Conservation (phyloP, 2,329 filamentous ascomycete species). For the Sporothrix sp. region DNA sequence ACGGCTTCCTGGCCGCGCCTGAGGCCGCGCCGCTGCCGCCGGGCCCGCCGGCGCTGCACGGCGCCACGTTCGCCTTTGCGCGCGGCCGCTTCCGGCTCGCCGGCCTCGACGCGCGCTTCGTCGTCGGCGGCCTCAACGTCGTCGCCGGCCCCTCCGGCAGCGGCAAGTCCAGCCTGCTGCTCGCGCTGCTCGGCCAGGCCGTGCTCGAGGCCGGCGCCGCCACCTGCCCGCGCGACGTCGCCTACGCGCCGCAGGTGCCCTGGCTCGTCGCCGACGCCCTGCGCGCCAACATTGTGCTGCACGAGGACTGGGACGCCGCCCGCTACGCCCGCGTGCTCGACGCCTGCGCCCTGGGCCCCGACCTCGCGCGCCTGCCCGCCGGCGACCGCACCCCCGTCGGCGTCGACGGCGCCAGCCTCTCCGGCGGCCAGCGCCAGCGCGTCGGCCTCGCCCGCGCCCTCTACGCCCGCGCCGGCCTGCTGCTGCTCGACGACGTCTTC, state of each 20-base stretch:
- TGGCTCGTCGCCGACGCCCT: conserved; percentile 30
- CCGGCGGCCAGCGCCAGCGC: conserved; percentile 24
- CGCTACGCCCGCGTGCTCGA: conserved; percentile 32
- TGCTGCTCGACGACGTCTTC: conserved; percentile 14
- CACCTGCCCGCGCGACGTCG: conserved; percentile 28
- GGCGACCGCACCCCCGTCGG: conserved; percentile 22
- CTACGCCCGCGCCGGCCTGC: conserved; percentile 22
- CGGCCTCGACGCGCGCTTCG: conserved; percentile 15
- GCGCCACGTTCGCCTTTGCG: conserved; percentile 23
- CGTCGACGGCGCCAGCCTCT: conserved; percentile 21
- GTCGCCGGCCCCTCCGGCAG: conserved; percentile 58
- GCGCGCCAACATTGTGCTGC: conserved; percentile 54
- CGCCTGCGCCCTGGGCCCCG: conserved; percentile 36
- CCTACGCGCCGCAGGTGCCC: conserved; percentile 32
- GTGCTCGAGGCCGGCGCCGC: conserved; percentile 38
- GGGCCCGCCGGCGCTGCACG: conserved; percentile 23
- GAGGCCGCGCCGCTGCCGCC: no score
- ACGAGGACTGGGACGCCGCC: conserved; percentile 24
- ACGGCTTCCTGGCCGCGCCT: no score
- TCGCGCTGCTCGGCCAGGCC: conserved; percentile 27
- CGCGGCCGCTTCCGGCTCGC: conserved; percentile 17
- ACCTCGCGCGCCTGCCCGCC: conserved; percentile 16
- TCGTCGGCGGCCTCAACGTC: conserved; percentile 52
- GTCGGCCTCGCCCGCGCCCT: conserved; percentile 36
- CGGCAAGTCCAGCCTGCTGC: conserved; percentile 27